Conservation (phyloP, 305 asterid species). For the Rubia peregrina region DNA sequence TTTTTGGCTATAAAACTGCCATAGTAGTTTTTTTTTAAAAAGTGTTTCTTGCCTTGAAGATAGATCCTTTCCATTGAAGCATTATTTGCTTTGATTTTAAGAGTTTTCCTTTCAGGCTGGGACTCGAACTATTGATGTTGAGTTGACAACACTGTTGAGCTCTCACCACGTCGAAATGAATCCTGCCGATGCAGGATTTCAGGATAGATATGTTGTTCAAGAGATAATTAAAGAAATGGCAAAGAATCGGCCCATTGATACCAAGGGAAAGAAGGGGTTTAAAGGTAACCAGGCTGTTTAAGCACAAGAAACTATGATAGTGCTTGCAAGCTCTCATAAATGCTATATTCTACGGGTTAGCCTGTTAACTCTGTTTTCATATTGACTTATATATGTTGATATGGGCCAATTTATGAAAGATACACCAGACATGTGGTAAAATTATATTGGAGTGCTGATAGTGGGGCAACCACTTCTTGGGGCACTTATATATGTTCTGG, state of each 20-base stretch:
- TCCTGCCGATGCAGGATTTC: slow-evolving; percentile 97
- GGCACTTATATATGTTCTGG: neutral
- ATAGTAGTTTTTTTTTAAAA: neutral
- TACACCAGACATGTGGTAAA: neutral
- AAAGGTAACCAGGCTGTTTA: slow-evolving; percentile 45
- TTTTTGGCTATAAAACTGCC: neutral
- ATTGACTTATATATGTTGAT: neutral
- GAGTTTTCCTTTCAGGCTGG: slow-evolving; percentile 61
- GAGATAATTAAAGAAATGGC: slow-evolving; percentile 98
- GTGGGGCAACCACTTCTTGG: too few species aligned
- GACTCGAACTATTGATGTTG: slow-evolving; percentile 68
- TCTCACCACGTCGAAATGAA: slow-evolving; percentile 82
- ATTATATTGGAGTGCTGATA: neutral
- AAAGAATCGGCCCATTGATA: slow-evolving; percentile 82
- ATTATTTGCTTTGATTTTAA: slow-evolving; percentile 17
- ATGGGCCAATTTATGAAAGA: neutral
- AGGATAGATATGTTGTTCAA: slow-evolving; percentile 90
- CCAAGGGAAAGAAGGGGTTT: slow-evolving; percentile 86
- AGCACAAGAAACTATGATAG: neutral
- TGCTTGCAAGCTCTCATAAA: neutral
- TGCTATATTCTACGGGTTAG: neutral
- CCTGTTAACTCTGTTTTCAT: neutral
- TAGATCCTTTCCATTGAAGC: slow-evolving; percentile 3
- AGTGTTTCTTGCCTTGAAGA: neutral
- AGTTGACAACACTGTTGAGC: slow-evolving; percentile 82